Percentiles rank a stretch among this genome's conserved stretches.
Evolutionary conservation across 2,329 filamentous ascomycete genomes (phyloP).

Genomic region (Fusarium tuaranense): DNA sequence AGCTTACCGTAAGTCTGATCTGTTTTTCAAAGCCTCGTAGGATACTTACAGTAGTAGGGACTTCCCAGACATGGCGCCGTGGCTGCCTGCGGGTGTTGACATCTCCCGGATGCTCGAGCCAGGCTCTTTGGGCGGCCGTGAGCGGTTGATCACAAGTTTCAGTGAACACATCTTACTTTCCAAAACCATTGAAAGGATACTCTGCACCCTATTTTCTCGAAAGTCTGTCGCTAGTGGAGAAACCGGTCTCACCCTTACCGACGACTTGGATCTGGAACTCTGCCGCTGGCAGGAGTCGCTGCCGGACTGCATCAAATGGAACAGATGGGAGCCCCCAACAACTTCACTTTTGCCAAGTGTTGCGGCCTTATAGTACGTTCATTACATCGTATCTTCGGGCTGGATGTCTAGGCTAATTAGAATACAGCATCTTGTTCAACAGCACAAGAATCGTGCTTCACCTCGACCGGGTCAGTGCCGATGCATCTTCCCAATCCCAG

Average conservation of each 20-base stretch:
- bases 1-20: not conserved
- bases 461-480: not conserved
- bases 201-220: not conserved
- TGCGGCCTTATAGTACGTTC: not conserved
- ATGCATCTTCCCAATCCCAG: not conserved
- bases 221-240: not conserved
- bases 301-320: slow-evolving; percentile 33
- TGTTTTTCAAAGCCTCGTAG: not conserved
- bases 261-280: slow-evolving; percentile 31
- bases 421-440: not conserved
- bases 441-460: not conserved
- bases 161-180: not conserved
- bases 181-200: not conserved
- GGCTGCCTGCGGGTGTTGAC: not conserved
- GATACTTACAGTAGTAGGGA: not conserved
- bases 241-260: not conserved
- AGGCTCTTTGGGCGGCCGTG: not conserved
- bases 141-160: not conserved
- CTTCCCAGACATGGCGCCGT: not conserved
- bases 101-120: not conserved
- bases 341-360: not conserved
- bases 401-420: not conserved
- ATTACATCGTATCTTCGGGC: not conserved
- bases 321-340: slow-evolving; percentile 30
- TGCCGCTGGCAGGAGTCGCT: slow-evolving; percentile 32